These are phyloP conservation scores for Chalciporus piperatus DNA, from an alignment of 768 basidiomycete genomes.

Conservation along the genomic window DNA sequence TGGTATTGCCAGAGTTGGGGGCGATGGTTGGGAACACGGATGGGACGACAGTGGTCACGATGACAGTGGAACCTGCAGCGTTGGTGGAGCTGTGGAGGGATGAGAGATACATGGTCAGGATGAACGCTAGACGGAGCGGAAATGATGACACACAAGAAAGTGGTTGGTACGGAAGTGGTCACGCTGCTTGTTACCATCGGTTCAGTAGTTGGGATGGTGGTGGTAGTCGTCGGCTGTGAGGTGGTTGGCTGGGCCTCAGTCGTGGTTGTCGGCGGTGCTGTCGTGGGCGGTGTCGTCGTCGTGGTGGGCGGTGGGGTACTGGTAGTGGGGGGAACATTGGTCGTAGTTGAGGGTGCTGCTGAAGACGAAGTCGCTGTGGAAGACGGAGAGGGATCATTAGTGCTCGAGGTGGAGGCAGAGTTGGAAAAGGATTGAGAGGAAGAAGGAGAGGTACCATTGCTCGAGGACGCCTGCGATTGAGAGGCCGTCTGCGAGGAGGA, in stretches of 20 bases:
- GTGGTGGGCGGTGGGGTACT: background rate
- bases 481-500: slow-evolving; percentile 10
- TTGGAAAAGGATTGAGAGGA: slow-evolving; percentile 7
- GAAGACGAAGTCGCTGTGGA: background rate
- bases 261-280: background rate
- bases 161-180: slow-evolving; percentile 20
- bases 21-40: background rate
- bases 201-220: background rate
- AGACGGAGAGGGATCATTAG: slow-evolving; percentile 15
- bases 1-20: slow-evolving; percentile 13
- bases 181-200: background rate
- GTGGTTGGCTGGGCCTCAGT: slow-evolving; percentile 2
- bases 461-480: too few relatives aligned
- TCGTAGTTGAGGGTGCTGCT: background rate
- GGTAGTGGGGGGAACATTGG: background rate
- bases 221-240: background rate
- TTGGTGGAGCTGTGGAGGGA: slow-evolving; percentile 20
- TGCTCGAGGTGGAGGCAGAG: slow-evolving; percentile 1
- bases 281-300: too few relatives aligned
- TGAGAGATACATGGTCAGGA: background rate
- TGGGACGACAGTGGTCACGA: slow-evolving; percentile 10
- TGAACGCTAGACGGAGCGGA: background rate
- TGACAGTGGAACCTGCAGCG: slow-evolving; percentile 16
- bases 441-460: slow-evolving; percentile 19
- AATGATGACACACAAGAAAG: slow-evolving; percentile 13